Conservation (phyloP, 1,284 basidiomycete species). For the Ceratobasidium sp. region DNA sequence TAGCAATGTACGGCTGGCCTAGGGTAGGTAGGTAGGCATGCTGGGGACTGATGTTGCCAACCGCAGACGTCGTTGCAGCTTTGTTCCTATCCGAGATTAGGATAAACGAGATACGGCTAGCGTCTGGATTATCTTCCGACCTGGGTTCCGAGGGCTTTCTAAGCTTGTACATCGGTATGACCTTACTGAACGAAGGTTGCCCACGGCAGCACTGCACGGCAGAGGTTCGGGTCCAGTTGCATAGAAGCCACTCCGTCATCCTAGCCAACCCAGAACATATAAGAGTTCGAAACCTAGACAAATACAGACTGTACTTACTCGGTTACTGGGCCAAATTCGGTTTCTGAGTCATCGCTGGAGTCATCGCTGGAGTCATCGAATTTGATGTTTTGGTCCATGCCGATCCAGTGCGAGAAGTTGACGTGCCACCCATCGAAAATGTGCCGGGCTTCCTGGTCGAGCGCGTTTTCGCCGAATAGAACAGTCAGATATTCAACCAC, state of each 20-base stretch:
- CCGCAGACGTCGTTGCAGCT: neutral
- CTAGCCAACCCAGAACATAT: neutral
- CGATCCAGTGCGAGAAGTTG: constrained; percentile 28
- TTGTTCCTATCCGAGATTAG: neutral
- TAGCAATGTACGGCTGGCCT: constrained; percentile 17
- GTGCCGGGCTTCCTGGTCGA: neutral
- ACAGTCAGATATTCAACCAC: neutral
- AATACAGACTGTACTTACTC: neutral
- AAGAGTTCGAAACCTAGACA: neutral
- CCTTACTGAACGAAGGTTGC: constrained; percentile 1
- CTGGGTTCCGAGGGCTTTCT: neutral
- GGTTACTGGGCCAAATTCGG: neutral
- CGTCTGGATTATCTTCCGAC: neutral
- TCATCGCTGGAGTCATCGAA: no score
- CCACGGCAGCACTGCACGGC: constrained; percentile 15
- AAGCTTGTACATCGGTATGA: constrained; percentile 22
- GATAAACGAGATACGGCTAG: neutral
- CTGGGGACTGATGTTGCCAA: neutral
- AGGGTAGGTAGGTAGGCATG: neutral
- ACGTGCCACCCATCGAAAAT: neutral
- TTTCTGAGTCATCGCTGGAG: no score
- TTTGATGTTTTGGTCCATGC: neutral
- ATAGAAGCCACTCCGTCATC: neutral
- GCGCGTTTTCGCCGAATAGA: neutral
- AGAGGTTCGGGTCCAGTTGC: constrained; percentile 3